Evolutionary conservation across 2,329 filamentous ascomycete genomes (phyloP).

Genomic region (Cladosporium austrohemisphaericum): DNA sequence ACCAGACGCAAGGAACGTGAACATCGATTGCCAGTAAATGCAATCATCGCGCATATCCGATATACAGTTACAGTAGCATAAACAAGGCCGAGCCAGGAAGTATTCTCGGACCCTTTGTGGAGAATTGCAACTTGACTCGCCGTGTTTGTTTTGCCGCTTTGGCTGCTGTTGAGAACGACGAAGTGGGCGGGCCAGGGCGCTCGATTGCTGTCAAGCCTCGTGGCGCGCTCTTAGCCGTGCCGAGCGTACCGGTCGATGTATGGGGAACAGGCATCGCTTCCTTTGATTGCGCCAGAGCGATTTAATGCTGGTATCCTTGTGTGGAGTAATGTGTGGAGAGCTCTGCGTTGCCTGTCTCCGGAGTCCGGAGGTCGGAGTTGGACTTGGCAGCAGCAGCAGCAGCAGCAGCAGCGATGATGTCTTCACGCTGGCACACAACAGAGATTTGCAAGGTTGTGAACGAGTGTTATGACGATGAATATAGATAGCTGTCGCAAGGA

Average conservation of each 20-base stretch:
- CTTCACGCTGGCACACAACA: no score
- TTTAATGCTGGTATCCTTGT: no score
- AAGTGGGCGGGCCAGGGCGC: not conserved
- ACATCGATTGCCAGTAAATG: not conserved
- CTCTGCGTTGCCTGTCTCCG: no score
- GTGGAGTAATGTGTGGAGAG: no score
- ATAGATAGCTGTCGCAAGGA: no score
- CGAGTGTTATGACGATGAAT: no score
- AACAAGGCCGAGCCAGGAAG: not conserved
- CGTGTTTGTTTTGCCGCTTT: not conserved
- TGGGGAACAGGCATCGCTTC: not conserved
- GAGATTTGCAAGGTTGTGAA: no score
- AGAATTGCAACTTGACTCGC: not conserved
- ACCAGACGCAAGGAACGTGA: not conserved
- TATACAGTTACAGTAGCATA: no score
- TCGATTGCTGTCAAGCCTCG: constrained; percentile 13
- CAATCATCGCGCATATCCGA: not conserved
- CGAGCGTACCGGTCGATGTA: constrained; percentile 12
- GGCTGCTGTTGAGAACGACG: constrained; percentile 6
- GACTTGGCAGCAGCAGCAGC: no score
- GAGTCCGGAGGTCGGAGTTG: no score
- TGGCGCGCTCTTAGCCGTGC: constrained; percentile 15
- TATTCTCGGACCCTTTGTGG: constrained; percentile 13
- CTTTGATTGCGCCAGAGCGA: not conserved
- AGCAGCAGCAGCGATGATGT: no score